phyloP scores from a whole-genome alignment of 495 filamentous ascomycete species.

The Terfezia claveryi region DNA sequence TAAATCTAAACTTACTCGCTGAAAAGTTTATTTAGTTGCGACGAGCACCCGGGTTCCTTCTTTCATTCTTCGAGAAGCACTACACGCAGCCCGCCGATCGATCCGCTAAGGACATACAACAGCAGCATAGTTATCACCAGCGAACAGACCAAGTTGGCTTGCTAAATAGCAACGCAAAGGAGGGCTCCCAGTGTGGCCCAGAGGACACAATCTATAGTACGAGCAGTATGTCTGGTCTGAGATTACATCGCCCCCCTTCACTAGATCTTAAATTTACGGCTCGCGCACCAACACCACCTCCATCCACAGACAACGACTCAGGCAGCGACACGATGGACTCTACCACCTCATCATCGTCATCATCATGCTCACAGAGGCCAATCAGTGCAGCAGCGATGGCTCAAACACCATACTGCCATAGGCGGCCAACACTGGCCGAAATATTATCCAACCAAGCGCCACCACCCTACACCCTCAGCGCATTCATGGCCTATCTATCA shows the following conservation, averaged over 20 bases:
- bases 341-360: not conserved
- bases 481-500: slow-evolving; percentile 92
- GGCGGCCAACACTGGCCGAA: slow-evolving; percentile 63
- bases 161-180: too few species aligned
- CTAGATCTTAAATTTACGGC: slow-evolving; percentile 16
- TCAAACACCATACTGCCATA: slow-evolving; percentile 40
- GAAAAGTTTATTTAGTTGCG: too few species aligned
- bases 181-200: too few species aligned
- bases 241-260: slow-evolving; percentile 17
- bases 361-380: not conserved
- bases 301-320: slow-evolving; percentile 15
- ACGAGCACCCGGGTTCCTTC: too few species aligned
- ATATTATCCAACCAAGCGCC: slow-evolving; percentile 72
- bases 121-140: too few species aligned
- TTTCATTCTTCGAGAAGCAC: too few species aligned
- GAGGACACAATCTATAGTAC: too few species aligned
- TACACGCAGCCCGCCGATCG: too few species aligned
- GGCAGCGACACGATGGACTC: slow-evolving; percentile 10
- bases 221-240: slow-evolving; percentile 15
- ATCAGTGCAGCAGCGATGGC: slow-evolving; percentile 20
- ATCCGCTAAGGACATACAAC: too few species aligned
- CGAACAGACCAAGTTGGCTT: too few species aligned
- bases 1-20: too few species aligned
- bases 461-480: slow-evolving; percentile 74
- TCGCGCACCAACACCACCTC: slow-evolving; percentile 17